Conservation (phyloP, 352 stramenopile species). For the Globisporangium sylvaticum region DNA sequence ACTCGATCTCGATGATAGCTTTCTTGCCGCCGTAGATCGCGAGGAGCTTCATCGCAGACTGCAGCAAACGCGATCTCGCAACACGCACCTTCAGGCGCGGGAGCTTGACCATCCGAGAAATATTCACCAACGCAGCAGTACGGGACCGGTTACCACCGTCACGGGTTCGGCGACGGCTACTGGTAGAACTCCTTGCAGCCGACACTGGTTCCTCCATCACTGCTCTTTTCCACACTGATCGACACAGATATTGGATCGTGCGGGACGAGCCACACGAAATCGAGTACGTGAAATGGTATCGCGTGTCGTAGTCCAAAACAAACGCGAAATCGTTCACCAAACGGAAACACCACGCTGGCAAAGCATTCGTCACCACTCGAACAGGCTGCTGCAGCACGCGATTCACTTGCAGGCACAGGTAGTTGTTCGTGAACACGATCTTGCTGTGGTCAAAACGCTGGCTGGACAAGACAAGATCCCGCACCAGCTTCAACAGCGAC, state of each 20-base stretch:
- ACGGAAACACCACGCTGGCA: constrained; percentile 53
- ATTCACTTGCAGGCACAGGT: constrained; percentile 53
- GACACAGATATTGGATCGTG: constrained; percentile 65
- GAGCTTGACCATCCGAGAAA: constrained; percentile 69
- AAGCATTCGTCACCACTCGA: constrained; percentile 54
- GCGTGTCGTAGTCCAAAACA: constrained; percentile 61
- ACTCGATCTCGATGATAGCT: constrained; percentile 77
- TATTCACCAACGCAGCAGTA: constrained; percentile 37
- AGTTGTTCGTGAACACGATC: constrained; percentile 48
- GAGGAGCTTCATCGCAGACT: constrained; percentile 71
- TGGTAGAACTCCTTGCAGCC: constrained; percentile 3
- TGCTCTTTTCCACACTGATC: constrained; percentile 60
- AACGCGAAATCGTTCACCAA: constrained; percentile 57
- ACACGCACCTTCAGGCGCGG: constrained; percentile 75
- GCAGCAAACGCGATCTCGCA: constrained; percentile 47
- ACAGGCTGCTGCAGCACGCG: constrained; percentile 56
- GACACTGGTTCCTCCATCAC: constrained; percentile 41
- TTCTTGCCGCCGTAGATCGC: constrained; percentile 73
- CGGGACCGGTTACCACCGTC: constrained; percentile 32
- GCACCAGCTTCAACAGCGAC: constrained; percentile 40
- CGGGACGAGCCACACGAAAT: constrained; percentile 63
- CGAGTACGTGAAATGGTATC: constrained; percentile 63
- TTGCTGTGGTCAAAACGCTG: background rate
- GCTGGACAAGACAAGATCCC: constrained; percentile 17
- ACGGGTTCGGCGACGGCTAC: constrained; percentile 27